These are phyloP conservation scores for Aspergillus pseudotamarii DNA, from an alignment of 2,329 filamentous ascomycete species.

Conservation along the genomic window DNA sequence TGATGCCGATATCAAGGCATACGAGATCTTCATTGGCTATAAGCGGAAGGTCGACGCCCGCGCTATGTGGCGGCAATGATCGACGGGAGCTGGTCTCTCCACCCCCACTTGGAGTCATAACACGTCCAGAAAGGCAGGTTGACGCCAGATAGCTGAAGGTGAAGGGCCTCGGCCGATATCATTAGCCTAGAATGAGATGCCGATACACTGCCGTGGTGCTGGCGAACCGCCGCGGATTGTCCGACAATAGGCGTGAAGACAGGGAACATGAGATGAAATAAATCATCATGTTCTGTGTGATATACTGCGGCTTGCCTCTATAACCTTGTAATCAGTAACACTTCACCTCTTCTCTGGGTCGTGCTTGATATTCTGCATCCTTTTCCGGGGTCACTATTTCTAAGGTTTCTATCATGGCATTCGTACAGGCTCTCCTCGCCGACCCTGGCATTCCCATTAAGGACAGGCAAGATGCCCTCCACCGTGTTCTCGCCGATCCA, in stretches of 20 bases:
- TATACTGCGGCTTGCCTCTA: background rate
- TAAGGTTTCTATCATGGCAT: constrained; percentile 22
- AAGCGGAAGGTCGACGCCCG: background rate
- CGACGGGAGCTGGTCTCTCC: background rate
- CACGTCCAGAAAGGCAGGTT: background rate
- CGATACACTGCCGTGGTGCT: background rate
- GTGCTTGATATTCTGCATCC: background rate
- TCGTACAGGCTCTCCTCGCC: constrained; percentile 22
- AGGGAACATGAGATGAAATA: background rate
- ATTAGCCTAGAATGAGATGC: background rate
- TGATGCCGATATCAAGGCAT: background rate
- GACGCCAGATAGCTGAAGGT: background rate
- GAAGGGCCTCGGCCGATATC: background rate
- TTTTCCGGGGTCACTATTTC: background rate
- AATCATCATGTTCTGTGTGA: background rate
- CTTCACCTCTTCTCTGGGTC: background rate
- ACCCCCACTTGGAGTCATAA: background rate
- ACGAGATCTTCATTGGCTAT: background rate
- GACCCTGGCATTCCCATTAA: constrained; percentile 20
- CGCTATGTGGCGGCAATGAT: background rate
- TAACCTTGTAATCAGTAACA: background rate
- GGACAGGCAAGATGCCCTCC: constrained; percentile 27
- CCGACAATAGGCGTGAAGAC: background rate
- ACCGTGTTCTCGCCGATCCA: constrained; percentile 29
- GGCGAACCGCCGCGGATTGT: background rate